Conservation (phyloP, 345 rosid genomes). For the Psidium guajava region DNA sequence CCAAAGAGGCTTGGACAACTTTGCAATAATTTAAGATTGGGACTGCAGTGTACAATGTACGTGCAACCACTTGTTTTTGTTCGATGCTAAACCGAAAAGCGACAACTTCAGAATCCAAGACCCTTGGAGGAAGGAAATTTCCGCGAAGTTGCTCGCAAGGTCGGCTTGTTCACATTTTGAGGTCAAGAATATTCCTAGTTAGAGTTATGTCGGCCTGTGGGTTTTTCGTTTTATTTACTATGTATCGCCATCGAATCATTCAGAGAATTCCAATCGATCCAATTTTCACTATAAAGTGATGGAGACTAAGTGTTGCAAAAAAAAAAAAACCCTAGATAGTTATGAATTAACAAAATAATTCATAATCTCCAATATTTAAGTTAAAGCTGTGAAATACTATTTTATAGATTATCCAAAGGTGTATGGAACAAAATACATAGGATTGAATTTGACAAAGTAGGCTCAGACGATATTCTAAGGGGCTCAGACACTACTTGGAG, state of each 20-base stretch:
- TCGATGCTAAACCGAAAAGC: too few species aligned
- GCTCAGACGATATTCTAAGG: too few species aligned
- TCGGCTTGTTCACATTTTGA: background rate
- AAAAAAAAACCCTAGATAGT: too few species aligned
- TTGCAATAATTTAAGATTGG: background rate
- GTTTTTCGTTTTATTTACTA: background rate
- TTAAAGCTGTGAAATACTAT: too few species aligned
- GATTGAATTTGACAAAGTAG: too few species aligned
- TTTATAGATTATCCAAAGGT: too few species aligned
- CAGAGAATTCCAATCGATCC: background rate
- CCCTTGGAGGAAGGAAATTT: background rate
- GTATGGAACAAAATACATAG: too few species aligned
- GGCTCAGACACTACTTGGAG: too few species aligned
- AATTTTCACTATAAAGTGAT: background rate
- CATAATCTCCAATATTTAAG: too few species aligned
- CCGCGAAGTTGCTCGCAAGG: background rate
- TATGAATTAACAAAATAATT: too few species aligned
- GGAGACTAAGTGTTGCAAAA: background rate
- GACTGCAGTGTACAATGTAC: background rate
- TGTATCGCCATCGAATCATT: background rate
- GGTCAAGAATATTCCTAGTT: background rate
- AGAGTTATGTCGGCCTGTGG: background rate
- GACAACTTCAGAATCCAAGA: background rate
- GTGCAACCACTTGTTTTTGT: too few species aligned
- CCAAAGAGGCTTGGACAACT: background rate